phyloP scores from a whole-genome alignment of 306 rosid species.

The Dryas alaskensis region DNA sequence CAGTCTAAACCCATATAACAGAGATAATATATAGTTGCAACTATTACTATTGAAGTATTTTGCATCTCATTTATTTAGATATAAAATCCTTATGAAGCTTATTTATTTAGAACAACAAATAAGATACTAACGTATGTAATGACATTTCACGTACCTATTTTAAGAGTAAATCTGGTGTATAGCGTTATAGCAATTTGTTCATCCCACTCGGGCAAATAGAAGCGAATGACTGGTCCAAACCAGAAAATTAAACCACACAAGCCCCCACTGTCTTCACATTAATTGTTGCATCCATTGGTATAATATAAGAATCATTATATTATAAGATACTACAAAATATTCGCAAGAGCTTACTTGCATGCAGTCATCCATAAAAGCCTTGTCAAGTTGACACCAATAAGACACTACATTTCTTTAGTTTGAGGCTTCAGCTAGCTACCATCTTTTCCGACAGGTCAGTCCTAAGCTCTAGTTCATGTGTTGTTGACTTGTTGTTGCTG shows the following conservation, averaged over 20 bases:
- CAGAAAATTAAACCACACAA: constrained; percentile 40
- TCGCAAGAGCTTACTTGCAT: neutral
- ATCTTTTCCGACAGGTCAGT: neutral
- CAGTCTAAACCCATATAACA: too few species aligned
- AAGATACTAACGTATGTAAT: too few species aligned
- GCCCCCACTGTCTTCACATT: constrained; percentile 45
- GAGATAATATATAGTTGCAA: too few species aligned
- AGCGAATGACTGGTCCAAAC: constrained; percentile 43
- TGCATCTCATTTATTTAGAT: too few species aligned
- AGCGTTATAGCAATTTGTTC: constrained; percentile 27
- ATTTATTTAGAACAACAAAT: too few species aligned
- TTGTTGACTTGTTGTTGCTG: neutral
- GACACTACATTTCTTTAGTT: neutral
- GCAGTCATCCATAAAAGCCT: neutral
- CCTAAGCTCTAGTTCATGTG: too few species aligned
- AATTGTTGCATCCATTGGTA: constrained; percentile 30
- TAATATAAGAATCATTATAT: constrained; percentile 44
- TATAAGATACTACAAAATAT: neutral
- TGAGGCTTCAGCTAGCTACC: neutral
- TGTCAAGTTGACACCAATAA: too few species aligned
- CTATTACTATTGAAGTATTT: too few species aligned
- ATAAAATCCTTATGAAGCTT: too few species aligned
- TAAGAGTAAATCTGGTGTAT: too few species aligned
- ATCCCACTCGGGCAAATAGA: constrained; percentile 44
- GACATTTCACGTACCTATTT: too few species aligned